Base-by-base conservation (phyloP, 345 rosid species). In the Gossypium stocksii region DNA sequence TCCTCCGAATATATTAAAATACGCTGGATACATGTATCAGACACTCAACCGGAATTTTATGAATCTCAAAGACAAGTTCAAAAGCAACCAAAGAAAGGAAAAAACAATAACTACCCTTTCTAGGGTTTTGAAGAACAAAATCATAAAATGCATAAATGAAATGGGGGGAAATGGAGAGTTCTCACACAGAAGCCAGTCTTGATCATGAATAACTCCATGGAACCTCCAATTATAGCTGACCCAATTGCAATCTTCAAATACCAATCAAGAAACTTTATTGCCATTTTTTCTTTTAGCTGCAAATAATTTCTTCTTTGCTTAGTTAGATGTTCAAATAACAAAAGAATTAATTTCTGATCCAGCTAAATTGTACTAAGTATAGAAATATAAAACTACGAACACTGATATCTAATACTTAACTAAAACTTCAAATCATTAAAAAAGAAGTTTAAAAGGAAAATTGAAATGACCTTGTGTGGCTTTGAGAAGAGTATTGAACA, bases 131-230 rank as follows among this genome's bases (percentile, higher is more conserved):
- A 51, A 68, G 56, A 46, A 66, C 48, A 13, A 23, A 8, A 68
- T 16, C 56, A 48, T 48, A 68, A 49, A 4, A 23, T 48, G 72
- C 20, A n/a, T 20, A 57, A 43, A 17, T 43, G 7, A 20, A 48
- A 17, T 15, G 53, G 38, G 2, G 2, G 74, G 48, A 61, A 72
- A 80, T 79, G 92, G 14, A 82, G 72, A 44, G 74, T 80, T 82
- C 85, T 77, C 89, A 77, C 85, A 91, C 97, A 93, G 93, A 93
- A 94, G 43, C 96, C 98, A 63, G 93, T 91, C 80, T 95, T 89
- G 86, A 89, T 89, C 98, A 91, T 95, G 94, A 90, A 92, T 29
- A 91, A 74, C 79, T 95, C 97, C 96, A 90, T 95, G 78, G 95
- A 94, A 63, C 87, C 97, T 68, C 97, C 98, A 60, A 91, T 56